phyloP scores from a whole-genome alignment of 306 rosid species.

The Medicago ruthenica region DNA sequence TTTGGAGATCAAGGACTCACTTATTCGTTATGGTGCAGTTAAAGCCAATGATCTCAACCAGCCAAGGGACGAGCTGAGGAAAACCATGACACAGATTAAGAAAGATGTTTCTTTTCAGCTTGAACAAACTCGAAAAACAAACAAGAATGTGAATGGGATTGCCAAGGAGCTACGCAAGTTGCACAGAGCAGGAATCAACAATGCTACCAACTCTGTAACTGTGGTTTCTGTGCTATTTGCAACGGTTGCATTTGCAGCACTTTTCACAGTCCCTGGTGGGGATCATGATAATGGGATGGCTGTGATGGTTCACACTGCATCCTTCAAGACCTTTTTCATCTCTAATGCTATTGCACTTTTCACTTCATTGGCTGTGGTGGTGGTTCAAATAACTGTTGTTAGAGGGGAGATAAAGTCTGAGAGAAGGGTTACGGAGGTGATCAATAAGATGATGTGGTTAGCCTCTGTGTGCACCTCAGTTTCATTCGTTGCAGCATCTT shows the following conservation, averaged over 20 bases:
- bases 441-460: slow-evolving; percentile 94
- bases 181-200: slow-evolving; percentile 79
- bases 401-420: slow-evolving; percentile 82
- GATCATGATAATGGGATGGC: slow-evolving; percentile 60
- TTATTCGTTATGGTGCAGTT: slow-evolving; percentile 64
- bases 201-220: slow-evolving; percentile 85
- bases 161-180: slow-evolving; percentile 75
- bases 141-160: slow-evolving; percentile 71
- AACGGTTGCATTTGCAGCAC: slow-evolving; percentile 84
- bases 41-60: slow-evolving; percentile 81
- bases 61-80: slow-evolving; percentile 82
- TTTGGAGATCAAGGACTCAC: slow-evolving; percentile 60
- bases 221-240: slow-evolving; percentile 87
- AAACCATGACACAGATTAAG: slow-evolving; percentile 75
- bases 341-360: slow-evolving; percentile 79
- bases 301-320: slow-evolving; percentile 47
- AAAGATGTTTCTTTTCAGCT: slow-evolving; percentile 81
- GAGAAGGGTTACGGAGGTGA: slow-evolving; percentile 76
- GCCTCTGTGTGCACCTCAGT: slow-evolving; percentile 78
- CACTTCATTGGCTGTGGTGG: slow-evolving; percentile 79
- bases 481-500: slow-evolving; percentile 75
- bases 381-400: slow-evolving; percentile 87
- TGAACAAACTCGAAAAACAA: slow-evolving; percentile 85
- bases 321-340: slow-evolving; percentile 76
- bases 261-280: slow-evolving; percentile 91